Evolutionary conservation across 148 eudicot species (phyloP), one percentile per base, ranked within the genome.

Genomic region (Cornus controversa): DNA sequence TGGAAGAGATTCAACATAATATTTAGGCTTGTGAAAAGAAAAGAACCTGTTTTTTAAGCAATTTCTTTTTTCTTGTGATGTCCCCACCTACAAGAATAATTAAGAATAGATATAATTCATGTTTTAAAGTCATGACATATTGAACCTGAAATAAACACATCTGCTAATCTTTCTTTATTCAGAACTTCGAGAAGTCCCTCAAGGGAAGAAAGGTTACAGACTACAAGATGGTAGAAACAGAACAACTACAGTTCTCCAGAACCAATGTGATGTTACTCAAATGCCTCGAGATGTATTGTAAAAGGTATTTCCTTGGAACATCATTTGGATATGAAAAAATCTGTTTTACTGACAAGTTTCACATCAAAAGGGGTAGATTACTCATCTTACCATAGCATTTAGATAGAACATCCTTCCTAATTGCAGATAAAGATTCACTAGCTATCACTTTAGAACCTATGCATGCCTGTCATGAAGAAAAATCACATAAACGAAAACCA

Each of bases 401-500:
- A 58, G 99, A 92, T 25, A 91, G 89, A 81, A 95, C 99, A 82
- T 95, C 99, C 82, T 95, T 95, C 84, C 96, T 91, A 63, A 95
- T 90, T 28, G 99, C 99, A 34, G 99, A 90, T 73, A 95, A 81
- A 77, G 97, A 87, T 90, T 95, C 99, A 84, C 99, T 95, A 47
- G 99, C 99, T 45, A 95, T 95, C 74, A 95, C 97, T 81, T 95
- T 95, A 45, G 99, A 50, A 53, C 99, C 99, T n/a, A 93, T 89
- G 87, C 91, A 87, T 65, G 99, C 99, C 99, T 95, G 94, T 77
- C 73, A 77, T 60, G 67, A 69, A 77, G 24, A 57, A 72, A 78
- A 24, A 6, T 3, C 54, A 69, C 65, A 37, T 50, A 45, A 20
- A 66, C 20, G 20, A 42, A 66, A 50, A 70, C 26, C 27, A 18